Base-by-base conservation (phyloP, 208 protist genomes). In the Borovskyia barvae region DNA sequence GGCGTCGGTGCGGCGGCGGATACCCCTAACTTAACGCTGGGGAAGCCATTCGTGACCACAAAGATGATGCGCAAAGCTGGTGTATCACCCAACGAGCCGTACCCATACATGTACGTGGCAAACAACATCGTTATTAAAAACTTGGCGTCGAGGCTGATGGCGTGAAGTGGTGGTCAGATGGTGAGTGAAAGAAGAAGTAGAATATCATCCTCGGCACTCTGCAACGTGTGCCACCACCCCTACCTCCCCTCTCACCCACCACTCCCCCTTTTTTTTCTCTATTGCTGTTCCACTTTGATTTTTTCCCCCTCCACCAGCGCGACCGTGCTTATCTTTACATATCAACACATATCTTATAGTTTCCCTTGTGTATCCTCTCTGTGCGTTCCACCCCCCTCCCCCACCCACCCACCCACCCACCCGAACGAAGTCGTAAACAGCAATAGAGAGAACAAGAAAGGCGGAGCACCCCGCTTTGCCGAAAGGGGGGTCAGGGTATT, bases 111-210 rank as follows among this genome's bases (percentile, higher is more conserved):
- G 19, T 68, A 55, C 28, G 51, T 28, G 35, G 50, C 52, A 9
- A 35, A 22, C 43, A 60, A 68, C 62, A 7, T 36, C 15, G 14
- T 24, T 36, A 68, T 68, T 36, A 68, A 55, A 14, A 26, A 60
- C 0, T 28, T 59, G 22, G 62, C 62, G 12, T 36, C 43, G 4
- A 33, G 45, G 11, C 45, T 68, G 33, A 15, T 45, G 8, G 33
- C 36, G 51, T 40, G 32, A 49, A 41, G 39, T 45, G 26, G n/a
- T n/a, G n/a, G n/a, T n/a, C n/a, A n/a, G n/a, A n/a, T n/a, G n/a
- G n/a, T n/a, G n/a, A n/a, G n/a, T n/a, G n/a, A n/a, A n/a, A n/a
- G n/a, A n/a, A n/a, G n/a, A n/a, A n/a, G n/a, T n/a, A n/a, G n/a
- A n/a, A n/a, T 11, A 47, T 12, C 15, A 22, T 25, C 7, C 19